Evolutionary conservation across 2,329 filamentous ascomycete species (phyloP).

Genomic region (Septoria linicola): DNA sequence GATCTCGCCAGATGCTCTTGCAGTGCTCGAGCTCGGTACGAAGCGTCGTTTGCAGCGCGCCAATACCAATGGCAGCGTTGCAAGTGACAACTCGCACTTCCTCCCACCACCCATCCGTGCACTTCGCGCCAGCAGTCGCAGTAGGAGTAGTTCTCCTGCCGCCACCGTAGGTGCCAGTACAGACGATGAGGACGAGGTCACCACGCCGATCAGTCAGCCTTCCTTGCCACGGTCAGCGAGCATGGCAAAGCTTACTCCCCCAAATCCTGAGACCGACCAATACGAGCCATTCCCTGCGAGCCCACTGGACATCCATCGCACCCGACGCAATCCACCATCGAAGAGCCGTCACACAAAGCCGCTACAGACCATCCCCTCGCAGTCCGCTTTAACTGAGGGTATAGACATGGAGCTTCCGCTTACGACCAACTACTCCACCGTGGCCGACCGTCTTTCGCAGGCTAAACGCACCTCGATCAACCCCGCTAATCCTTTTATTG

Average conservation of each 20-base stretch:
- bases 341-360: conserved; percentile 30
- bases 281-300: background rate
- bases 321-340: conserved; percentile 22
- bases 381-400: conserved; percentile 22
- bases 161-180: conserved; percentile 25
- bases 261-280: background rate
- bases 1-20: conserved; percentile 25
- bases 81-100: conserved; percentile 16
- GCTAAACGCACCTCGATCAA: background rate
- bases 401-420: background rate
- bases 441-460: background rate
- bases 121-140: conserved; percentile 13
- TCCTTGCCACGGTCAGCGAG: conserved; percentile 5
- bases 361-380: conserved; percentile 32
- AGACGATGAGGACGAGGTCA: conserved; percentile 30
- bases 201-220: conserved; percentile 23
- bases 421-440: background rate
- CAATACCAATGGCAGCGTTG: conserved; percentile 21
- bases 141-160: conserved; percentile 28
- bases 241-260: conserved; percentile 5
- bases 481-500: background rate
- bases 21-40: conserved; percentile 31
- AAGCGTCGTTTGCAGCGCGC: conserved; percentile 26
- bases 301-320: conserved; percentile 4
- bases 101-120: background rate